Evolutionary conservation across 2,329 filamentous ascomycete genomes (phyloP).

Genomic region (Cladosporium halotolerans): DNA sequence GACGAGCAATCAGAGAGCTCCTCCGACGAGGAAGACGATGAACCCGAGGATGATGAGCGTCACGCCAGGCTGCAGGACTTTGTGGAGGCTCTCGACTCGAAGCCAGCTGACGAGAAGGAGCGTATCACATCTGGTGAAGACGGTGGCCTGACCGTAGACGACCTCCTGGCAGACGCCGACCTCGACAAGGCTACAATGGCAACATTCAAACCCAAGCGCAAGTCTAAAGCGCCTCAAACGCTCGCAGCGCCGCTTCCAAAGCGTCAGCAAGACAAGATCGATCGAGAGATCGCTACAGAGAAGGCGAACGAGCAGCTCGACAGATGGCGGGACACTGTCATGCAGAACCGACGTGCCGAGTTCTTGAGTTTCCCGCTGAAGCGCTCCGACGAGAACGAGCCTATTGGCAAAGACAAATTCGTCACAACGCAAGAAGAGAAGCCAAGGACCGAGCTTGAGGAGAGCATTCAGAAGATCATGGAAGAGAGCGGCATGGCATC

Average conservation of each 20-base stretch:
- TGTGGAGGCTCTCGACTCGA: slow-evolving; percentile 43
- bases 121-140: slow-evolving; percentile 43
- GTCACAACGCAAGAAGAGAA: slow-evolving; percentile 52
- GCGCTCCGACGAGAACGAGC: slow-evolving; percentile 59
- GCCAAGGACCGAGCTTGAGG: slow-evolving; percentile 75
- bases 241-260: slow-evolving; percentile 77
- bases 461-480: slow-evolving; percentile 80
- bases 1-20: slow-evolving; percentile 42
- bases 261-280: slow-evolving; percentile 77
- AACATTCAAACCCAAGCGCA: slow-evolving; percentile 47
- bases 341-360: slow-evolving; percentile 85
- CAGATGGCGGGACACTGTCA: slow-evolving; percentile 91
- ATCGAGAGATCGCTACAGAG: slow-evolving; percentile 75
- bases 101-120: slow-evolving; percentile 15
- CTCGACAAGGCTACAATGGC: slow-evolving; percentile 62
- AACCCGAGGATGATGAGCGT: slow-evolving; percentile 52
- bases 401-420: slow-evolving; percentile 57
- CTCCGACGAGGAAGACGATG: slow-evolving; percentile 52
- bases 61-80: slow-evolving; percentile 27
- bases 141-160: slow-evolving; percentile 59
- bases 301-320: slow-evolving; percentile 88
- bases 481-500: slow-evolving; percentile 71
- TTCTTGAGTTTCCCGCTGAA: slow-evolving; percentile 82
- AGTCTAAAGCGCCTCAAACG: slow-evolving; percentile 23
- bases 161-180: slow-evolving; percentile 57